Evolutionary conservation across 495 filamentous ascomycete genomes (phyloP), one percentile per base, ranked within the genome.

Genomic region (Talaromyces thailandensis): DNA sequence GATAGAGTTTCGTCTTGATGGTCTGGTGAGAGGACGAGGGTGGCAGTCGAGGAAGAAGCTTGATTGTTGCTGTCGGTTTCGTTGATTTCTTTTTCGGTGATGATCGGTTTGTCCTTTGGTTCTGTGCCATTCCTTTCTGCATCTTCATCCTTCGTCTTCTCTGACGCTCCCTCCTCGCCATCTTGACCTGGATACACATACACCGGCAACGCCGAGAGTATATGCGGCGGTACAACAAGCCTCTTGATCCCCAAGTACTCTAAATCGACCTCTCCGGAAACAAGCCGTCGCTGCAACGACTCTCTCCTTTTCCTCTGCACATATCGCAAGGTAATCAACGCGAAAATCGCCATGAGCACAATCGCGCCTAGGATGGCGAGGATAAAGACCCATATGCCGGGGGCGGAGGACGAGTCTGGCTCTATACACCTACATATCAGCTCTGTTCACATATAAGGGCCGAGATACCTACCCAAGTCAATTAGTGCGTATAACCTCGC

Each of bases 321-420:
- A 32, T 86, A 72, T 66, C 91, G 90, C 86, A 96, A 94, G 29
- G 82, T 69, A 14, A 87, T 61, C 0, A 88, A 90, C 4, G 87
- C 89, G 1, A 81, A 59, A 6, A 81, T 78, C 28, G 91, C 81
- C 50, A 94, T 75, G 29, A 80, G 68, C 0, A 93, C 64, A 11
- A 96, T 79, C 0, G 91, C 84, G 6, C 80, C 91, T n/a, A 92
- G 66, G 45, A 96, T 88, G 56, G 92, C 86, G 26, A 96, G 77
- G 48, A 93, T 75, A 65, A 96, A 93, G 1, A 89, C 81, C 93
- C 93, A 98, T 1, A 96, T 78, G 29, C 82, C 86, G 1, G 88
- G 88, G 9, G 89, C 56, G 53, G 62, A 66, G 21, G 43, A 65
- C 26, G 65, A 58, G 18, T 71, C 67, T 71, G 56, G 52, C 51